A percentile compares a stretch with the other conserved stretches of the same genome.
Conservation (phyloP, 257 asterid genomes). For the Solanum dulcamara region DNA sequence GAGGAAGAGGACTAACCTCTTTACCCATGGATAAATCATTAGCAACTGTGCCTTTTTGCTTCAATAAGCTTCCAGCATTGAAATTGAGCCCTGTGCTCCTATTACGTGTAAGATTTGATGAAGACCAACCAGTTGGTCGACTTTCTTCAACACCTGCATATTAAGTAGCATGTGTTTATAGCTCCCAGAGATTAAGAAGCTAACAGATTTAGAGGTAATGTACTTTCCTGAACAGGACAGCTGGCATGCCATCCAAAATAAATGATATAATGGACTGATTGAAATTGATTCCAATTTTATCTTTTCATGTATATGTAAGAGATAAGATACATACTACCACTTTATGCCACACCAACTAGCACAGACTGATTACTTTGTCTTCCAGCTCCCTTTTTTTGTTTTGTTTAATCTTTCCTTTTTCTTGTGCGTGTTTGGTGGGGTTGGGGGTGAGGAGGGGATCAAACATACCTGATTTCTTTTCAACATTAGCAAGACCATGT, state of each 20-base stretch:
- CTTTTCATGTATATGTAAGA: background rate
- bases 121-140: constrained; percentile 29
- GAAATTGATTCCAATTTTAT: background rate
- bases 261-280: background rate
- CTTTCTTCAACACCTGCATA: constrained; percentile 61
- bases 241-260: background rate
- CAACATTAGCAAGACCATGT: constrained; percentile 24
- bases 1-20: constrained; percentile 31
- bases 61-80: constrained; percentile 49
- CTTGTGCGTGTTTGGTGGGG: background rate
- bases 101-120: constrained; percentile 32
- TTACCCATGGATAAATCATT: constrained; percentile 29
- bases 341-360: background rate
- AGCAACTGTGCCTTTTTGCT: constrained; percentile 39
- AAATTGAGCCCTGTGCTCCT: constrained; percentile 24
- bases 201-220: background rate
- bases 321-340: background rate
- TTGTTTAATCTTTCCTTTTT: background rate
- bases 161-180: background rate
- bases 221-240: background rate
- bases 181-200: background rate
- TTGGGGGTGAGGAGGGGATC: background rate
- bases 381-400: background rate
- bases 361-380: background rate
- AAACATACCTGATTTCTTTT: constrained; percentile 50